These are phyloP conservation scores for Phanerochaete sordida DNA, from an alignment of 768 basidiomycete genomes.

Conservation along the genomic window DNA sequence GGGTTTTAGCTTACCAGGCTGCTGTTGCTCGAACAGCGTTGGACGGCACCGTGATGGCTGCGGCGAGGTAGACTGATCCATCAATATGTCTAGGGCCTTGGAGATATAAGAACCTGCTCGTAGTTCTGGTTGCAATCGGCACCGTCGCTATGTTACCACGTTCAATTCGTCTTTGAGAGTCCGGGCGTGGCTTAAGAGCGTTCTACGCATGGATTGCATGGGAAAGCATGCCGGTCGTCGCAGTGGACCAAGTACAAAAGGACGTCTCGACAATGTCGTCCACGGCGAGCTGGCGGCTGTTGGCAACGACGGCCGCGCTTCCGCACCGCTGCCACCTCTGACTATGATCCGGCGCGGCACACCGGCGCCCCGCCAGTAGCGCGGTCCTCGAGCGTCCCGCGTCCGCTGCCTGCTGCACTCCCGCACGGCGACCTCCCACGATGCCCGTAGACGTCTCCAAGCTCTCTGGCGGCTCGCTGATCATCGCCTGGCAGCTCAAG, in stretches of 20 bases:
- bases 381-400: not conserved
- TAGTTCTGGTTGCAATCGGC: constrained; percentile 1
- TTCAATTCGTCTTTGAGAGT: not conserved
- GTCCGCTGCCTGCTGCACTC: not conserved
- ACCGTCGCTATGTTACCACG: not conserved
- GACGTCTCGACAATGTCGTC: not conserved
- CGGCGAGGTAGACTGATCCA: constrained; percentile 7
- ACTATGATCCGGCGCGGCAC: not conserved
- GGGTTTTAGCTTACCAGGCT: constrained; percentile 8
- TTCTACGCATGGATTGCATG: not conserved
- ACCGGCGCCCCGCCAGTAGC: not conserved
- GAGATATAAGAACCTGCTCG: not conserved
- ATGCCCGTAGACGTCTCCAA: constrained; percentile 13
- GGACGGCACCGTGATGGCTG: constrained; percentile 11
- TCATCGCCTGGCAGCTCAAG: constrained; percentile 92
- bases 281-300: not conserved
- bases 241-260: not conserved
- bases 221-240: not conserved
- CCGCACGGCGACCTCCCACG: not conserved
- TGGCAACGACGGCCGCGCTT: no score
- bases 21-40: constrained; percentile 8
- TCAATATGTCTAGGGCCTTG: not conserved
- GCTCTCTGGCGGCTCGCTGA: constrained; percentile 66
- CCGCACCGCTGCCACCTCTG: no score
- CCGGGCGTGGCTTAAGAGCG: not conserved